phyloP scores from a whole-genome alignment of 2,329 filamentous ascomycete genomes.

The Aspergillus fischeri region DNA sequence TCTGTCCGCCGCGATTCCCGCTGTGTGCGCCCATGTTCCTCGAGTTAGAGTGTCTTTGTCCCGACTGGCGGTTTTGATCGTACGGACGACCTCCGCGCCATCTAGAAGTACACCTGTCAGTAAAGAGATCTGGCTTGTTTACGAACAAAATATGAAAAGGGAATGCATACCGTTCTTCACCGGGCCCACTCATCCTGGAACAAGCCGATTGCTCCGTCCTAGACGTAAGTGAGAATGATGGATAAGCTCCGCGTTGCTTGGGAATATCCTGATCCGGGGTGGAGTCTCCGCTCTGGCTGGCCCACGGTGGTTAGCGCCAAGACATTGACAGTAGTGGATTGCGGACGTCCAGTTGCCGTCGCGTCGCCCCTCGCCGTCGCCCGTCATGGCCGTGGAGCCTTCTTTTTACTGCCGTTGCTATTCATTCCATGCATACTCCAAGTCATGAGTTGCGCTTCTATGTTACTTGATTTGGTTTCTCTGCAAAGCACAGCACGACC shows the following conservation, averaged over 20 bases:
- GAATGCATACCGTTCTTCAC: conserved; percentile 28
- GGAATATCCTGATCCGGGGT: not conserved
- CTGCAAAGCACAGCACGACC: conserved; percentile 4
- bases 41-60: conserved; percentile 32
- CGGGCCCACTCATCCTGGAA: conserved; percentile 31
- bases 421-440: not conserved
- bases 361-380: conserved; percentile 7
- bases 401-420: not conserved
- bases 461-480: conserved; percentile 3
- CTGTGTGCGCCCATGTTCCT: conserved; percentile 32
- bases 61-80: conserved; percentile 34
- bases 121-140: not conserved
- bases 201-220: not conserved
- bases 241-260: conserved; percentile 13
- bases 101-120: conserved; percentile 22
- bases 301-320: conserved; percentile 9
- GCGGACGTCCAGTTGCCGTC: conserved; percentile 8
- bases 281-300: conserved; percentile 12
- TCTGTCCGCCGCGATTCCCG: conserved; percentile 28
- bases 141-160: not conserved
- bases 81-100: conserved; percentile 38
- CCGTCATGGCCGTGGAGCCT: not conserved
- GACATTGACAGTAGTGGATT: conserved; percentile 1
- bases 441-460: conserved; percentile 12
- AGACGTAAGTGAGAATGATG: not conserved